Evolutionary conservation across 768 basidiomycete genomes (phyloP).

Genomic region (Pleurotus tuber-regium): DNA sequence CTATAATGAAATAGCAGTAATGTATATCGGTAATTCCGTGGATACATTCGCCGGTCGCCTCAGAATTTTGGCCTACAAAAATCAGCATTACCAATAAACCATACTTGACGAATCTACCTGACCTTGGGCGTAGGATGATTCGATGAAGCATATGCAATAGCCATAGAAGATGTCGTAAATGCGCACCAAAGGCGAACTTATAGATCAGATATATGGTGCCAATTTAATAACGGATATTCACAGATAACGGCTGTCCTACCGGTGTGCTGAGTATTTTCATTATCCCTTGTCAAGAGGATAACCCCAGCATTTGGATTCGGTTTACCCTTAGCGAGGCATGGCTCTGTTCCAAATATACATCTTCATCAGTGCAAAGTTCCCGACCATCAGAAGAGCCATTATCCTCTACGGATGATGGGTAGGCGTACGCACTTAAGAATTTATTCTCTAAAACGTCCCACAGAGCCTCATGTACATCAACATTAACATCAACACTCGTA

Average conservation of each 20-base stretch:
- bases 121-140: slow-evolving; percentile 58
- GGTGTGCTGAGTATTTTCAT: slow-evolving; percentile 23
- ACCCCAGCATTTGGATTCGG: slow-evolving; percentile 56
- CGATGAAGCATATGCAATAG: slow-evolving; percentile 67
- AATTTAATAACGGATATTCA: neutral
- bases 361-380: too few relatives aligned
- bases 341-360: slow-evolving; percentile 23
- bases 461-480: slow-evolving; percentile 59
- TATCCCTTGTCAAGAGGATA: slow-evolving; percentile 53
- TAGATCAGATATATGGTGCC: neutral
- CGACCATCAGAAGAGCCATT: too few relatives aligned
- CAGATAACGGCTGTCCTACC: slow-evolving; percentile 8
- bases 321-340: slow-evolving; percentile 36
- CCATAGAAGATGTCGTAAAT: slow-evolving; percentile 83
- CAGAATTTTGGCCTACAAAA: slow-evolving; percentile 16
- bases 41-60: slow-evolving; percentile 12
- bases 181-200: slow-evolving; percentile 78
- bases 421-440: slow-evolving; percentile 56
- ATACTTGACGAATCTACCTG: slow-evolving; percentile 10
- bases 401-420: too few relatives aligned
- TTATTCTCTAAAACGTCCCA: slow-evolving; percentile 39
- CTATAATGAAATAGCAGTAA: slow-evolving; percentile 7
- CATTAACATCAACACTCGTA: slow-evolving; percentile 4
- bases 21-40: slow-evolving; percentile 2
- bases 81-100: neutral